Percentiles rank a stretch among this genome's conserved stretches.
Conservation (phyloP, 768 basidiomycete genomes). For the Russula earlei region DNA sequence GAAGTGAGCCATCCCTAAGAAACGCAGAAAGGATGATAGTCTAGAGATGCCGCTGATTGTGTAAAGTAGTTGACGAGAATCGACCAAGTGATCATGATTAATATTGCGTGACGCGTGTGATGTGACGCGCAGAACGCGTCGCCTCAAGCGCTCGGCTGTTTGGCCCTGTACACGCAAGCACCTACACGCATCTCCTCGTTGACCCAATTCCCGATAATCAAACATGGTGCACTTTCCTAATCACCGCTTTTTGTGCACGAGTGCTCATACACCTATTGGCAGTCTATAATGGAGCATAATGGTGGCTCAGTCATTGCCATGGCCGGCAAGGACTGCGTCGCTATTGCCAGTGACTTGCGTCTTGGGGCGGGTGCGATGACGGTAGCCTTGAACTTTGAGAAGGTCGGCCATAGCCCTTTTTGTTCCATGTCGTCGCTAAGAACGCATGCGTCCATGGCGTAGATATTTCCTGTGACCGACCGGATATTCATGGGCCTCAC, state of each 20-base stretch:
- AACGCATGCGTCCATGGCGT: slow-evolving; percentile 19
- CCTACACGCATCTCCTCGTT: neutral
- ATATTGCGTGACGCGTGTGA: neutral
- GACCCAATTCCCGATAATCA: neutral
- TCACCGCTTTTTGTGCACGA: neutral
- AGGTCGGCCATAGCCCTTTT: slow-evolving; percentile 41
- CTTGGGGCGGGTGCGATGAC: slow-evolving; percentile 82
- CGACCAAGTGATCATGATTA: too few relatives aligned
- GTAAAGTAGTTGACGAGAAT: too few relatives aligned
- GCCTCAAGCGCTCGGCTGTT: too few relatives aligned
- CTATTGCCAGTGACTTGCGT: slow-evolving; percentile 91
- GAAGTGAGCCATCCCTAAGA: neutral
- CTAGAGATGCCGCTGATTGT: too few relatives aligned
- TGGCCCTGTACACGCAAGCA: slow-evolving; percentile 9
- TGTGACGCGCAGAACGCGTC: slow-evolving; percentile 9
- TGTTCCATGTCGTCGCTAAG: neutral
- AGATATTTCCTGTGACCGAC: slow-evolving; percentile 95
- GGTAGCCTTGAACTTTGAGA: slow-evolving; percentile 88
- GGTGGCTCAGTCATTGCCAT: slow-evolving; percentile 99
- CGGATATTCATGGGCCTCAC: slow-evolving; percentile 86
- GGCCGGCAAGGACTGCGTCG: slow-evolving; percentile 98
- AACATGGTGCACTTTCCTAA: slow-evolving; percentile 13
- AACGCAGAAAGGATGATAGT: neutral
- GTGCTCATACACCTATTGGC: neutral
- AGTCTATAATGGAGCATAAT: slow-evolving; percentile 91